A percentile compares a stretch with the other conserved stretches of the same genome.
Evolutionary conservation across 2,329 filamentous ascomycete species (phyloP).

Genomic region (Periconia macrospinosa): DNA sequence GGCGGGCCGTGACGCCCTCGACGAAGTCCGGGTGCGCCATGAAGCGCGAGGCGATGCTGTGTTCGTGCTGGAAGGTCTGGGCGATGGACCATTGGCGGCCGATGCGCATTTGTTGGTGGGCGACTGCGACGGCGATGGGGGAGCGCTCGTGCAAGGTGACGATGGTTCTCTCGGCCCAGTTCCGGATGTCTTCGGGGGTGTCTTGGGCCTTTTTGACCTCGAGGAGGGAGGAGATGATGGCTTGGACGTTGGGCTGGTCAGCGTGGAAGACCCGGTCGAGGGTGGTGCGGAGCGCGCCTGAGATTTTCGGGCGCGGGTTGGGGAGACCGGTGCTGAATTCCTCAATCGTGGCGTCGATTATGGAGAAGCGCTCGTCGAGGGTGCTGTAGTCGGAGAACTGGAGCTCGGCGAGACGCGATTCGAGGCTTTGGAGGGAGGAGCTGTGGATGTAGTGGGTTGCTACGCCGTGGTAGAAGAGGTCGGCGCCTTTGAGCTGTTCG

Average conservation of each 20-base stretch:
- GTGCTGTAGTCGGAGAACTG: slow-evolving; percentile 78
- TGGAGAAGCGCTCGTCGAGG: slow-evolving; percentile 63
- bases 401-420: slow-evolving; percentile 84
- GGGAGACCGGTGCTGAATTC: slow-evolving; percentile 89
- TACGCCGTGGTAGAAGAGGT: slow-evolving; percentile 87
- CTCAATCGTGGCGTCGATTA: slow-evolving; percentile 86
- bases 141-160: slow-evolving; percentile 76
- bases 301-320: slow-evolving; percentile 54
- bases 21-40: slow-evolving; percentile 91
- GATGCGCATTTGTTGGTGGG: slow-evolving; percentile 78
- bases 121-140: slow-evolving; percentile 83
- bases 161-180: slow-evolving; percentile 80
- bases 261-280: slow-evolving; percentile 70
- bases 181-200: slow-evolving; percentile 51
- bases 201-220: slow-evolving; percentile 43
- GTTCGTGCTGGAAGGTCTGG: slow-evolving; percentile 83
- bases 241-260: slow-evolving; percentile 63
- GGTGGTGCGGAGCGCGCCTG: slow-evolving; percentile 71
- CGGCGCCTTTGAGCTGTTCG: slow-evolving; percentile 76
- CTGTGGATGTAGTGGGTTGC: slow-evolving; percentile 97
- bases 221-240: slow-evolving; percentile 70
- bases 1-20: slow-evolving; percentile 81
- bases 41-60: slow-evolving; percentile 81
- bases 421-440: slow-evolving; percentile 76
- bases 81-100: slow-evolving; percentile 77